These are phyloP conservation scores for Rhodotorula sphaerocarpa DNA, from an alignment of 768 basidiomycete genomes.

Conservation along the genomic window DNA sequence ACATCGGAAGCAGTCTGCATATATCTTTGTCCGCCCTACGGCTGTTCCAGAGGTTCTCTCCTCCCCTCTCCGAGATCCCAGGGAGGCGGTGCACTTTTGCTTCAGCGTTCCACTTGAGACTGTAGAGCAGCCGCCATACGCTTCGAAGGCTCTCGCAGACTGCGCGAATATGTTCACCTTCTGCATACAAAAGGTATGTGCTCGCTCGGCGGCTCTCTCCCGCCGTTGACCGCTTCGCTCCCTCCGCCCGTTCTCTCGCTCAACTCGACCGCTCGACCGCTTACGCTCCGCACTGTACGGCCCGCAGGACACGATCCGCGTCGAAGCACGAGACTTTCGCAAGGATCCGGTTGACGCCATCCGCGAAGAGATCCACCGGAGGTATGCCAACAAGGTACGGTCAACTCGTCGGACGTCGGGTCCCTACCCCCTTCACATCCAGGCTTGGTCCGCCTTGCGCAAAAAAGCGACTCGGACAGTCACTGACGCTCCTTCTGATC, in stretches of 20 bases:
- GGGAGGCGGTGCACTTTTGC: no score
- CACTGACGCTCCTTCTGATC: background rate
- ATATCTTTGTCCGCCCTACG: no score
- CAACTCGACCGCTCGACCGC: background rate
- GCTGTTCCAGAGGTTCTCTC: no score
- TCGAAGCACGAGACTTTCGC: conserved; percentile 81
- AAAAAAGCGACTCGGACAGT: background rate
- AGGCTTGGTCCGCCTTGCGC: background rate
- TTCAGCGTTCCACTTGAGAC: no score
- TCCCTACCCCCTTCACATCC: background rate
- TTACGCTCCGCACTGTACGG: conserved; percentile 43
- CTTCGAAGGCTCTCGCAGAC: no score
- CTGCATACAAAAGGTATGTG: conserved; percentile 32
- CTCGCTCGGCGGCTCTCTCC: no score
- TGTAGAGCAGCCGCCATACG: no score
- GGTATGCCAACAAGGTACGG: conserved; percentile 70
- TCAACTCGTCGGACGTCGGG: background rate
- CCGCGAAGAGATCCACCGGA: conserved; percentile 79
- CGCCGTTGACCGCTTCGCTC: background rate
- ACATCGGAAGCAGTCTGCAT: no score
- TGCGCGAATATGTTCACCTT: conserved; percentile 36
- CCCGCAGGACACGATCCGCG: conserved; percentile 67
- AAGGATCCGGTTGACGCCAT: conserved; percentile 69
- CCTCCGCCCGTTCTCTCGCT: background rate
- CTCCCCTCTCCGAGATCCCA: no score